Percentiles rank a stretch among this genome's conserved stretches.
These are phyloP conservation scores for Candida montana DNA, from an alignment of 805 yeast genomes.

Conservation along the genomic window DNA sequence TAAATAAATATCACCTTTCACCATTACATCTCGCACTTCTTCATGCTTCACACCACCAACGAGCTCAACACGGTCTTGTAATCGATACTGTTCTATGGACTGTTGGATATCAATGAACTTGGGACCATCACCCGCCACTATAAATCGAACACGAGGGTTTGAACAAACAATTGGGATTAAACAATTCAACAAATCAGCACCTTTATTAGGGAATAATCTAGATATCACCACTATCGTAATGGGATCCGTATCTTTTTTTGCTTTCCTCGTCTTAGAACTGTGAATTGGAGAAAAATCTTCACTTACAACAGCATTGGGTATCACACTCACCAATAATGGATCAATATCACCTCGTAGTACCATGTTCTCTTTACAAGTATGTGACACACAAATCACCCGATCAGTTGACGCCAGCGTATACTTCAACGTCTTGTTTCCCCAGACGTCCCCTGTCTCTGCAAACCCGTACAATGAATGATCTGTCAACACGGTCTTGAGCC, in stretches of 20 bases:
- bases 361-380: conserved; percentile 94
- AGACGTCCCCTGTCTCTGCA: conserved; percentile 73
- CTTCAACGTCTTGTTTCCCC: conserved; percentile 81
- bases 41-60: conserved; percentile 90
- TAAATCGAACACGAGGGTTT: conserved; percentile 61
- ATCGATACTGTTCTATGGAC: conserved; percentile 79
- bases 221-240: conserved; percentile 90
- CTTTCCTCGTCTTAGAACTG: too few relatives aligned
- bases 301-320: conserved; percentile 92
- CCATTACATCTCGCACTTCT: conserved; percentile 87
- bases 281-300: conserved; percentile 80
- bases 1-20: conserved; percentile 85
- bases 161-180: conserved; percentile 80
- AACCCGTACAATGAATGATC: conserved; percentile 96
- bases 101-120: conserved; percentile 90
- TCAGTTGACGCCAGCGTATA: conserved; percentile 84
- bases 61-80: conserved; percentile 83
- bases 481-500: conserved; percentile 83
- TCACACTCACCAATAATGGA: conserved; percentile 76
- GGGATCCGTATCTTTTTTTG: conserved; percentile 24
- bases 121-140: conserved; percentile 97
- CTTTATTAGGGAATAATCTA: conserved; percentile 91
- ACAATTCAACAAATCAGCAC: conserved; percentile 82
- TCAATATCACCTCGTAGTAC: conserved; percentile 81
- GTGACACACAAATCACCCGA: conserved; percentile 93